Conservation (phyloP, 805 yeast genomes). For the Wickerhamomyces ciferrii region DNA sequence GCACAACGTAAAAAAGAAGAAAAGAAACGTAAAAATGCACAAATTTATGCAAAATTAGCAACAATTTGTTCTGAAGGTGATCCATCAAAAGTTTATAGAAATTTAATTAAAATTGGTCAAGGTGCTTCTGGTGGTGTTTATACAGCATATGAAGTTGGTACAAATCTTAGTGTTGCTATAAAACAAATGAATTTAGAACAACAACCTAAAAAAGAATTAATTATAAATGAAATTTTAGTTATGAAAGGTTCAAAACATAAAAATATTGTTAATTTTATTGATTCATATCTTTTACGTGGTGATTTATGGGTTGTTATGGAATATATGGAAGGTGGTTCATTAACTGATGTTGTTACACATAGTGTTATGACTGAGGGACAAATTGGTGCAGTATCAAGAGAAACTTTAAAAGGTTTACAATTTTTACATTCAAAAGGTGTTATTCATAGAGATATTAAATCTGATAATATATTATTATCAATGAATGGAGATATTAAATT, state of each 20-base stretch:
- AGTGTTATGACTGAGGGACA: constrained; percentile 87
- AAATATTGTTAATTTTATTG: constrained; percentile 91
- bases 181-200: constrained; percentile 93
- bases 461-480: constrained; percentile 84
- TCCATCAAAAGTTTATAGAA: constrained; percentile 65
- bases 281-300: constrained; percentile 70
- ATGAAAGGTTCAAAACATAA: constrained; percentile 90
- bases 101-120: constrained; percentile 85
- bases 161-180: constrained; percentile 72
- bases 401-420: constrained; percentile 79
- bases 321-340: constrained; percentile 97
- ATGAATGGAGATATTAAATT: constrained; percentile 85
- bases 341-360: constrained; percentile 93
- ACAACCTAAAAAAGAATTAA: constrained; percentile 93
- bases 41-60: constrained; percentile 63
- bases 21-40: constrained; percentile 64
- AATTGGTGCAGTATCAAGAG: constrained; percentile 92
- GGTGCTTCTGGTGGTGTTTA: constrained; percentile 98
- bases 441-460: constrained; percentile 93
- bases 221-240: constrained; percentile 90
- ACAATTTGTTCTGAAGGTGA: constrained; percentile 82
- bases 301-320: constrained; percentile 98
- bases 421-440: constrained; percentile 90
- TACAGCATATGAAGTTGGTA: constrained; percentile 66
- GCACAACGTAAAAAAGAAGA: constrained; percentile 74